Evolutionary conservation across 768 basidiomycete species (phyloP).

Genomic region (Russula lepida): DNA sequence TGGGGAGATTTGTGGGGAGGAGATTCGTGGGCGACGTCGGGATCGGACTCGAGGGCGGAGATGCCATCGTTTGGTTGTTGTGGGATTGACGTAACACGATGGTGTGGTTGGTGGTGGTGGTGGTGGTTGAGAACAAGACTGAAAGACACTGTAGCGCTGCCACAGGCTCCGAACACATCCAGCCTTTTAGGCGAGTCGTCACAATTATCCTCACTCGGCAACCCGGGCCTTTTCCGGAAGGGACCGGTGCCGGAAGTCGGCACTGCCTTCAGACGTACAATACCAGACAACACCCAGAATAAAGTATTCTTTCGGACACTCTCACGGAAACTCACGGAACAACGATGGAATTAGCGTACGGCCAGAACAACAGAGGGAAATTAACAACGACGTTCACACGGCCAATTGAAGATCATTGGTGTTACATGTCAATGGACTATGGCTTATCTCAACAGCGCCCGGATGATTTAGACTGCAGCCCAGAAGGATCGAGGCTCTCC

Average conservation of each 20-base stretch:
- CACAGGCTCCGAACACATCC: not conserved
- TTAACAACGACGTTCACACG: too few species aligned
- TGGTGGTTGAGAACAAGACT: not conserved
- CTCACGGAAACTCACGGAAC: too few species aligned
- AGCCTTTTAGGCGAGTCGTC: not conserved
- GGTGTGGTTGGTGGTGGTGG: not conserved
- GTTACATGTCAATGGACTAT: too few species aligned
- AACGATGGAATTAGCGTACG: too few species aligned
- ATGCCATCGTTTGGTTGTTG: not conserved
- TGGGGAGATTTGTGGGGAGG: conserved; percentile 27
- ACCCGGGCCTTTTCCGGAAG: not conserved
- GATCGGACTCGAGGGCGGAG: not conserved
- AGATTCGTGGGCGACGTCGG: not conserved
- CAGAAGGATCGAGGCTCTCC: not conserved
- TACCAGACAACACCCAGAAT: too few species aligned
- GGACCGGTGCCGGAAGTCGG: not conserved
- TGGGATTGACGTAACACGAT: not conserved
- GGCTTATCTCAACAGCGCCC: not conserved
- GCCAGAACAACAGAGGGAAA: too few species aligned
- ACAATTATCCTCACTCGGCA: not conserved
- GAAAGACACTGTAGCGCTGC: not conserved
- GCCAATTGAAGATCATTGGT: too few species aligned
- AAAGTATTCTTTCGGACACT: too few species aligned
- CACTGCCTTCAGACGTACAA: too few species aligned
- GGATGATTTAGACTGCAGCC: not conserved